Evolutionary conservation across 805 yeast species (phyloP).

Genomic region (Cyberlindnera americana): DNA sequence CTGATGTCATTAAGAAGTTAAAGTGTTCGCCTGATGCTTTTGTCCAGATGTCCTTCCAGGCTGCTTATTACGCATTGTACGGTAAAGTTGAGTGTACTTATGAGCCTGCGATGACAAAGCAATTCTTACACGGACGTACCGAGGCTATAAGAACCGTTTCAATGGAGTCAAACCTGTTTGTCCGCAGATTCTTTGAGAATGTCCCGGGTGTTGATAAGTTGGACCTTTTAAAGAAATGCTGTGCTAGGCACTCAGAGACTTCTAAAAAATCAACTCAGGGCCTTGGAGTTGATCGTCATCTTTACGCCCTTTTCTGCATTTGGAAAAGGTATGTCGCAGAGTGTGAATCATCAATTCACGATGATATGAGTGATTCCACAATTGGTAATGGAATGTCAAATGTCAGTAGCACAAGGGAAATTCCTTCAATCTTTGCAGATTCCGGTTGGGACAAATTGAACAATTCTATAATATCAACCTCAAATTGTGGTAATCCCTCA

Average conservation of each 20-base stretch:
- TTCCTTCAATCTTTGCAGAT: constrained; percentile 80
- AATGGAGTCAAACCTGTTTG: constrained; percentile 74
- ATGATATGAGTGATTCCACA: constrained; percentile 26
- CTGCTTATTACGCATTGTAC: constrained; percentile 86
- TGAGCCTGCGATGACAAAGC: constrained; percentile 95
- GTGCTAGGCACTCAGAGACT: constrained; percentile 61
- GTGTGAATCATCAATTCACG: constrained; percentile 11
- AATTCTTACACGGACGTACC: constrained; percentile 84
- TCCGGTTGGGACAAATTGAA: constrained; percentile 85
- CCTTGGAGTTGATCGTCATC: constrained; percentile 87
- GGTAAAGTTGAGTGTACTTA: constrained; percentile 93
- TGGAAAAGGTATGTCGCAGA: constrained; percentile 64
- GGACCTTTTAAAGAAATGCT: constrained; percentile 60
- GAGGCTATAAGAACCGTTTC: constrained; percentile 89
- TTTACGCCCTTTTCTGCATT: constrained; percentile 81
- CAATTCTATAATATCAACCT: constrained; percentile 74
- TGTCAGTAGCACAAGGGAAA: constrained; percentile 29
- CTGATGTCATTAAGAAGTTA: constrained; percentile 74
- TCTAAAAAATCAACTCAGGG: constrained; percentile 72
- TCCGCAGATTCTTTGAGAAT: constrained; percentile 77
- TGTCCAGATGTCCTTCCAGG: constrained; percentile 90
- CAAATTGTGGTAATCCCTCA: constrained; percentile 92
- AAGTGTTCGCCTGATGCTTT: constrained; percentile 93
- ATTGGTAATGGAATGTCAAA: constrained; percentile 6
- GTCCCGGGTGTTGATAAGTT: constrained; percentile 54